Evolutionary conservation across 805 yeast species (phyloP), one percentile per base, ranked within the genome.

Genomic region (Hanseniaspora lachancei): DNA sequence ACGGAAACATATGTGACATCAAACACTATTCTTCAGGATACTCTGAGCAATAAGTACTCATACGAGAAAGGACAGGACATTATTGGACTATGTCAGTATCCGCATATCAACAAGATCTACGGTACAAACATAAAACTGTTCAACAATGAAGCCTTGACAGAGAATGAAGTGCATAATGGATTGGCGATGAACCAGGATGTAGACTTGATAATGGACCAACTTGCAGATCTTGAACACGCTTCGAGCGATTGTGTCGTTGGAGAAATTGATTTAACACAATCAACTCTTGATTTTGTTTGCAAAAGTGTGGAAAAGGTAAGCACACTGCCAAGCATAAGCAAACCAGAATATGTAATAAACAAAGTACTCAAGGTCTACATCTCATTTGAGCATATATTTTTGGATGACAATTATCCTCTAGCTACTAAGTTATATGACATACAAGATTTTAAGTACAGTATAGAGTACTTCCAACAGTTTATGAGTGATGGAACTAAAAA

Each of bases 61-160:
- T 5, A 23, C 10, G 21, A 18, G 1, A 35, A 42, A 24, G 24
- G 36, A 8, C 29, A 48, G 15, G 21, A 23, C 12, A 24, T 4
- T 3, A 51, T 51, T 9, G 55, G 55, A 24, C 21, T 52, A 5
- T 44, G 55, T 29, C n/a, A 44, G 20, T 52, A 52, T 24, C 55
- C 55, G 3, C 9, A n/a, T 7, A 9, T 52, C 5, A 23, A 27
- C 16, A 24, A 18, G 20, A 20, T 52, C 2, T 46, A 44, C 13
- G 27, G 18, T 18, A 52, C 55, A 6, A 52, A 52, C 18, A 18
- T 27, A 20, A 52, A 52, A 12, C 49, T 52, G 15, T 52, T 44
- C 20, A 36, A 16, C 15, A 36, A 23, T 6, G 49, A 52, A 7
- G 18, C 39, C 6, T 20, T 52, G 23, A 20, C 21, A 13, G 40